A percentile compares a stretch with the other conserved stretches of the same genome.
These are phyloP conservation scores for Dioscorea alata DNA, from an alignment of 106 monocot genomes.

Conservation along the genomic window DNA sequence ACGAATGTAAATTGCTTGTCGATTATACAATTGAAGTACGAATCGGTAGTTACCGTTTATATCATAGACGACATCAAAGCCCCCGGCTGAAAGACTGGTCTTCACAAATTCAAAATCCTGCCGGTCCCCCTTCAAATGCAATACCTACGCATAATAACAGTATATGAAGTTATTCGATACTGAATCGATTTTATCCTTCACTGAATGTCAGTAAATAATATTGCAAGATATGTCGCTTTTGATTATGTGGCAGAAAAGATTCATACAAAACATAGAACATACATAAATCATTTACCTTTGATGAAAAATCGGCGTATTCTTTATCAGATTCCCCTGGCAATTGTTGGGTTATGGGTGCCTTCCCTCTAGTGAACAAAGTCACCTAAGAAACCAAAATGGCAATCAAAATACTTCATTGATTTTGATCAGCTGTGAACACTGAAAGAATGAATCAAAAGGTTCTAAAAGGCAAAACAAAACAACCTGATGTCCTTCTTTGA, in stretches of 20 bases:
- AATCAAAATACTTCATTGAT: no score
- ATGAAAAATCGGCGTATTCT: conserved; percentile 73
- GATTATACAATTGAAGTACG: background rate
- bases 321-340: conserved; percentile 87
- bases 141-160: conserved; percentile 27
- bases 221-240: no score
- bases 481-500: conserved; percentile 93
- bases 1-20: background rate
- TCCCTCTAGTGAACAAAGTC: conserved; percentile 95
- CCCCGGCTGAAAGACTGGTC: conserved; percentile 64
- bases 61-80: conserved; percentile 92
- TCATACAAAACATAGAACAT: no score
- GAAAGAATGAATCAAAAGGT: no score
- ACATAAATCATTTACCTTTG: conserved; percentile 40
- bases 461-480: no score
- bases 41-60: conserved; percentile 67
- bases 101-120: conserved; percentile 95
- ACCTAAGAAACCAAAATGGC: conserved; percentile 31
- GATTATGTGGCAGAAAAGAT: no score
- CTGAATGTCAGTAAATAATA: no score
- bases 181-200: no score
- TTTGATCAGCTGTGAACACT: no score
- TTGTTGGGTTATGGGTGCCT: conserved; percentile 87
- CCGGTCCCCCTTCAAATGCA: conserved; percentile 96
- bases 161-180: no score